Conservation (phyloP, 345 rosid genomes). For the Aegle marmelos region DNA sequence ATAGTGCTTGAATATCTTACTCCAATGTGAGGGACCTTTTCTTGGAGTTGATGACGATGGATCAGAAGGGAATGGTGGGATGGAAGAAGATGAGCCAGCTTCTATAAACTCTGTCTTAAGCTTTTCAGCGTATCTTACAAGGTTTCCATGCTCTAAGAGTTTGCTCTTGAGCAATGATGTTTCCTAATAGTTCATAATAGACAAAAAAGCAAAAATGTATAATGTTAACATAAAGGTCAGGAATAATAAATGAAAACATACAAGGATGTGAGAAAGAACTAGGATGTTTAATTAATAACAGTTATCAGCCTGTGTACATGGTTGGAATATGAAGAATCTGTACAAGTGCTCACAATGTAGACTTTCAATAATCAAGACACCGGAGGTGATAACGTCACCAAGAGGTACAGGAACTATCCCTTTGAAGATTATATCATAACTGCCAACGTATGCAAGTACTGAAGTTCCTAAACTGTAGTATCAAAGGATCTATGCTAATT, state of each 20-base stretch:
- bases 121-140: conserved; percentile 68
- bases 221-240: background rate
- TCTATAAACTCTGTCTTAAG: conserved; percentile 58
- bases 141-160: conserved; percentile 60
- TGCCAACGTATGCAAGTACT: background rate
- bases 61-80: conserved; percentile 39
- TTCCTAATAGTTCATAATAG: conserved; percentile 45
- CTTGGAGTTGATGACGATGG: conserved; percentile 52
- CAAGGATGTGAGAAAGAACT: background rate
- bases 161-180: conserved; percentile 55
- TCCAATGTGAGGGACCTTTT: conserved; percentile 43
- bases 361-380: background rate
- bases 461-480: background rate
- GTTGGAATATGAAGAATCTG: background rate
- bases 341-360: background rate
- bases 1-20: conserved; percentile 41
- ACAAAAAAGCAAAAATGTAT: conserved; percentile 3
- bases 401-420: background rate
- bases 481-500: background rate
- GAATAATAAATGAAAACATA: background rate
- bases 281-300: background rate
- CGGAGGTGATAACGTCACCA: background rate
- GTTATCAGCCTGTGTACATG: background rate
- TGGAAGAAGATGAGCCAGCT: conserved; percentile 48
- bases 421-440: background rate